Percentiles rank a stretch among this genome's conserved stretches.
These are phyloP conservation scores for Mycosphaerella arachidis DNA, from an alignment of 2,329 filamentous ascomycete species.

Conservation along the genomic window DNA sequence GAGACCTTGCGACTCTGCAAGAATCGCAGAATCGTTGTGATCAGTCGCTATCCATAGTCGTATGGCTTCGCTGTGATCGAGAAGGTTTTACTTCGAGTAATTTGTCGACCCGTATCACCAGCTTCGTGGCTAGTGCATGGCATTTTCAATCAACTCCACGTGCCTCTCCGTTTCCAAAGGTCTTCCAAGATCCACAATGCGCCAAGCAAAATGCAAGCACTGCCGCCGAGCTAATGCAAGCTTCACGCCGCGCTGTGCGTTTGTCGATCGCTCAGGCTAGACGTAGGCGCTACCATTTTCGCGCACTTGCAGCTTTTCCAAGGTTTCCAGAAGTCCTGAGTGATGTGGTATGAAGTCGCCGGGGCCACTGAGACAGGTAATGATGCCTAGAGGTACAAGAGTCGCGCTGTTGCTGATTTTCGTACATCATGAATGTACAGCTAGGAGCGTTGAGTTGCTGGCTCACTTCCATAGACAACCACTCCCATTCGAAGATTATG, in stretches of 20 bases:
- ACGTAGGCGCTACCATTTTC: neutral
- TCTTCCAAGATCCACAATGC: too few species aligned
- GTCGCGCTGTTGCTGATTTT: neutral
- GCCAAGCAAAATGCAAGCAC: neutral
- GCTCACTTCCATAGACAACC: neutral
- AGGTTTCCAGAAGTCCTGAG: neutral
- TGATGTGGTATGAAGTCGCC: neutral
- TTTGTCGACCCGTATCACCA: too few species aligned
- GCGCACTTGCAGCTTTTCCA: neutral
- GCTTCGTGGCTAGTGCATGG: too few species aligned
- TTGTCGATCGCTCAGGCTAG: neutral
- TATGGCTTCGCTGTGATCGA: too few species aligned
- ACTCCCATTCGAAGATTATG: constrained; percentile 2
- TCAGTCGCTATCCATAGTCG: too few species aligned
- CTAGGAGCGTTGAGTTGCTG: neutral
- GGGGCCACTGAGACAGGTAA: neutral
- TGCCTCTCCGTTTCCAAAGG: neutral
- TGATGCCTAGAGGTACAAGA: neutral
- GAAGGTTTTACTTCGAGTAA: too few species aligned
- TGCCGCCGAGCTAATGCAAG: neutral
- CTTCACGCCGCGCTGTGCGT: neutral
- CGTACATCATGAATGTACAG: neutral
- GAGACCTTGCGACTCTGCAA: too few species aligned
- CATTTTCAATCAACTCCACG: neutral
- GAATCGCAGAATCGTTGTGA: too few species aligned